Evolutionary conservation across 2,329 filamentous ascomycete genomes (phyloP), one percentile per base, ranked within the genome.

Genomic region (Ambrosiella cleistominuta): DNA sequence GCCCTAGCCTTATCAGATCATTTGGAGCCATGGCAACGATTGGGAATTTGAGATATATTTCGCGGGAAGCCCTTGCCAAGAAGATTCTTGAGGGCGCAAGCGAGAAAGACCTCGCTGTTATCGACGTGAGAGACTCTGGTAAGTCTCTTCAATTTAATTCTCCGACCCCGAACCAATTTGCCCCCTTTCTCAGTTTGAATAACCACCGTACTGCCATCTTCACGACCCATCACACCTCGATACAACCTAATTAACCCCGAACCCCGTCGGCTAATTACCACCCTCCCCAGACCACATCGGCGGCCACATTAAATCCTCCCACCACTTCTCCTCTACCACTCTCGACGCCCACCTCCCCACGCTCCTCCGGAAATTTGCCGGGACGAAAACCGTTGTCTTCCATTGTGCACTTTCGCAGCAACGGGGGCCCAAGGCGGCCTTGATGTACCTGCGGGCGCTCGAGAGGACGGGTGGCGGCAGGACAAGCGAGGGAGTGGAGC

Each of bases 341-440:
- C 78, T 97, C 54, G 87, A 95, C 65, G 79, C 80, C 67, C 81
- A 78, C 63, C 80, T 93, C 69, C 86, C 90, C 0, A 87, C 89
- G 62, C 80, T 98, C n/a, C 76, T 95, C 11, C 81, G 88, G 59
- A 82, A 78, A 49, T 78, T 96, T 53, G 74, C 81, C 63, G 81
- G 84, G 66, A 89, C 88, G 69, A 80, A 93, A 58, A 84, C 78
- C 9, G 88, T 98, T 12, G 80, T 98, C 1, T 98, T 98, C 69
- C 93, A 98, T 72, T 98, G 93, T 70, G 86, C 87, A 15, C 74
- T 97, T 58, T 91, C 85, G 64, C 93, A 97, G 73, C 86, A 95
- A 71, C 78, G 93, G 0, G 93, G 93, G 0, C 93, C 93, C 0
- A 79, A 79, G 55, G 89, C 91, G 2, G 93, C 93, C 2, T 71